Evolutionary conservation across 371 early-diverging fungal species (phyloP).

Genomic region (Parasitella parasitica): DNA sequence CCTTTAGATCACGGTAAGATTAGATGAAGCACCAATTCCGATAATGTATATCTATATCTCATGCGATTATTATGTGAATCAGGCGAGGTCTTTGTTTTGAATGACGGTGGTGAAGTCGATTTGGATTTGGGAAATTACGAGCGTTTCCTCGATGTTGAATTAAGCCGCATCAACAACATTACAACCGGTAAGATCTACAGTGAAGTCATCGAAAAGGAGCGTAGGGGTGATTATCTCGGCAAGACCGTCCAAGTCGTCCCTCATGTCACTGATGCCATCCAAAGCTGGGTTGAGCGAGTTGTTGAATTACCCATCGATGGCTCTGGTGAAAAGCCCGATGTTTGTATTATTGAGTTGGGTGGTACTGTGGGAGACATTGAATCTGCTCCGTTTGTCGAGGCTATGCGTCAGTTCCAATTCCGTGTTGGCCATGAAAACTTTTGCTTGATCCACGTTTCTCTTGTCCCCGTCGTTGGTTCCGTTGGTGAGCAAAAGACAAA

Average conservation of each 20-base stretch:
- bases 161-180: slow-evolving; percentile 96
- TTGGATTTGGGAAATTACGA: slow-evolving; percentile 99
- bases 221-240: slow-evolving; percentile 96
- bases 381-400: slow-evolving; percentile 98
- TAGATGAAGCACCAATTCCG: no score
- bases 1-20: slow-evolving; percentile 97
- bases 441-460: slow-evolving; percentile 94
- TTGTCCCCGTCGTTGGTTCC: slow-evolving; percentile 96
- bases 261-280: slow-evolving; percentile 96
- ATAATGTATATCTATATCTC: no score
- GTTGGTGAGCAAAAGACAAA: slow-evolving; percentile 99
- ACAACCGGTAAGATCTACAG: slow-evolving; percentile 99
- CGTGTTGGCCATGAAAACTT: slow-evolving; percentile 97
- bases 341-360: slow-evolving; percentile 99
- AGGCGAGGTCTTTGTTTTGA: slow-evolving; percentile 98
- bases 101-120: slow-evolving; percentile 99
- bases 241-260: slow-evolving; percentile 99
- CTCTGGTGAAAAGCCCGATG: slow-evolving; percentile 87
- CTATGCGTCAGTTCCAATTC: slow-evolving; percentile 98
- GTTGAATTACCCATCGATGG: slow-evolving; percentile 85
- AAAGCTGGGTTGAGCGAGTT: slow-evolving; percentile 96
- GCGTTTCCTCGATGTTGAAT: slow-evolving; percentile 92
- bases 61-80: no score
- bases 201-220: slow-evolving; percentile 89
- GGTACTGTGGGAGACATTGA: slow-evolving; percentile 99